Evolutionary conservation across 257 asterid species (phyloP).

Genomic region (Phtheirospermum japonicum): DNA sequence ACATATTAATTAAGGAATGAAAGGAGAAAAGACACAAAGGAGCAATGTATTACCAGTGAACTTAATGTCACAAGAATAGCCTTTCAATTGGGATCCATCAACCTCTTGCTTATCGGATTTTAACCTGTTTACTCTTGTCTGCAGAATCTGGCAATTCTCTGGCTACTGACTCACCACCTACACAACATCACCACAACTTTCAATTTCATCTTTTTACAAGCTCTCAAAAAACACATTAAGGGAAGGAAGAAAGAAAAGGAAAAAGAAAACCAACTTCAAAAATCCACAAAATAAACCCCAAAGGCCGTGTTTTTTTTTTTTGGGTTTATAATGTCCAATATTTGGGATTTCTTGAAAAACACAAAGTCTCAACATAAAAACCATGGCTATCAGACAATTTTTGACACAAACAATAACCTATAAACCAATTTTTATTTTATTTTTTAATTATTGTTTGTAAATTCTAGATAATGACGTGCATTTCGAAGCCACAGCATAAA

Average conservation of each 20-base stretch:
- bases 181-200: constrained; percentile 25
- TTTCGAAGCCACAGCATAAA: too few relatives aligned
- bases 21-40: constrained; percentile 18
- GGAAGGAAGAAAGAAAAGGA: too few relatives aligned
- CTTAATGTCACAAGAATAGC: constrained; percentile 79
- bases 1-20: neutral
- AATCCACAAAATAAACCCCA: neutral
- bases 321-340: too few relatives aligned
- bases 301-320: too few relatives aligned
- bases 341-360: too few relatives aligned
- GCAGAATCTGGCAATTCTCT: constrained; percentile 94
- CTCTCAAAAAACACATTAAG: neutral
- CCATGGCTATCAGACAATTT: too few relatives aligned
- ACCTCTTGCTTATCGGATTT: constrained; percentile 63
- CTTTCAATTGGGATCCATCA: constrained; percentile 50
- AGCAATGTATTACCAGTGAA: constrained; percentile 57
- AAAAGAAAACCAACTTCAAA: neutral
- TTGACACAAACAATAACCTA: too few relatives aligned
- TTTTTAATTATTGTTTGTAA: too few relatives aligned
- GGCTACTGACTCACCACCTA: constrained; percentile 91
- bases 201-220: constrained; percentile 28
- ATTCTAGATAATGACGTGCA: too few relatives aligned
- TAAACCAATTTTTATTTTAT: too few relatives aligned
- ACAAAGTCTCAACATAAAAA: too few relatives aligned
- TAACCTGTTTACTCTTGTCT: constrained; percentile 83